phyloP scores from a whole-genome alignment of 2,329 filamentous ascomycete genomes.

The Zymoseptoria crescenta region DNA sequence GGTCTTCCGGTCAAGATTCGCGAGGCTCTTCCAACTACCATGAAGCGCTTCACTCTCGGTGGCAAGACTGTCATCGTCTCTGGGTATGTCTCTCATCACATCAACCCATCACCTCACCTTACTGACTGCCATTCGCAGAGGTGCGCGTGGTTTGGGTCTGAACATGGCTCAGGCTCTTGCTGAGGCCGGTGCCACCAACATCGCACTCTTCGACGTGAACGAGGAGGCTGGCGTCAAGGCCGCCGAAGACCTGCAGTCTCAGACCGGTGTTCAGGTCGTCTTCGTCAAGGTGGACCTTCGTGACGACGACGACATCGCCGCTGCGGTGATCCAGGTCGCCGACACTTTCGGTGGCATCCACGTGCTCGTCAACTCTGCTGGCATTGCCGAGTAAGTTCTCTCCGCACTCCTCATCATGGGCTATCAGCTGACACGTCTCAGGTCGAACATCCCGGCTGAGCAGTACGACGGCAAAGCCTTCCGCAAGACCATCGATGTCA shows the following conservation, averaged over 20 bases:
- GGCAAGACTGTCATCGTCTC: constrained; percentile 60
- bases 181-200: constrained; percentile 65
- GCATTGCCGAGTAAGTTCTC: constrained; percentile 58
- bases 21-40: constrained; percentile 50
- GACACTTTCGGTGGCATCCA: constrained; percentile 62
- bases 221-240: constrained; percentile 64
- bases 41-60: constrained; percentile 61
- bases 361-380: constrained; percentile 71
- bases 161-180: constrained; percentile 71
- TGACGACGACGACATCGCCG: constrained; percentile 60
- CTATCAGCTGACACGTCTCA: constrained; percentile 22
- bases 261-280: constrained; percentile 64
- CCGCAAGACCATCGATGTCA: constrained; percentile 72
- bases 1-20: constrained; percentile 37
- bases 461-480: constrained; percentile 69
- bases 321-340: constrained; percentile 59
- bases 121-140: constrained; percentile 41
- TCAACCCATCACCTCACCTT: background rate
- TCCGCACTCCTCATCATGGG: background rate
- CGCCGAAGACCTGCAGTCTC: constrained; percentile 60
- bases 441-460: constrained; percentile 75
- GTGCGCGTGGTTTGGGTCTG: constrained; percentile 69
- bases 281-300: constrained; percentile 77
- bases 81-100: constrained; percentile 44
- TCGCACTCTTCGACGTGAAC: constrained; percentile 71